These are phyloP conservation scores for Cordyceps cateniannulata DNA, from an alignment of 2,329 filamentous ascomycete genomes.

Conservation along the genomic window DNA sequence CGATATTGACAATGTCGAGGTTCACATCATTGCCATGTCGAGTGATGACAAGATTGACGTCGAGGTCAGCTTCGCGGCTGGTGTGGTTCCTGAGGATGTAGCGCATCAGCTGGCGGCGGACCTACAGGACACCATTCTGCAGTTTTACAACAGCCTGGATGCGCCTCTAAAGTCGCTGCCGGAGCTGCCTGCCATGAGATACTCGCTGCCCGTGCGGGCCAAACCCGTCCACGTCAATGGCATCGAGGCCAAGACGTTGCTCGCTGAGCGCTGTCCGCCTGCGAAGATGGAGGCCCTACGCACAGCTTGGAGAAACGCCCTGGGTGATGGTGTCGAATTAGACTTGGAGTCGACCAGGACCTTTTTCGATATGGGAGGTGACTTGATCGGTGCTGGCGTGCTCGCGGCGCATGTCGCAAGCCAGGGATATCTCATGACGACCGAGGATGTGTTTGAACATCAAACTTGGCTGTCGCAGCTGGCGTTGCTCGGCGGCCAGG, in stretches of 20 bases:
- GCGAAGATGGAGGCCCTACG: neutral
- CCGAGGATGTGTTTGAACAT: conserved; percentile 1
- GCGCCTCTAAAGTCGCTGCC: neutral
- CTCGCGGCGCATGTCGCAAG: neutral
- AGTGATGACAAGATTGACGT: neutral
- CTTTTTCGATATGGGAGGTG: neutral
- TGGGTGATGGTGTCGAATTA: neutral
- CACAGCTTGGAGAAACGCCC: neutral
- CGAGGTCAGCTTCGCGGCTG: conserved; percentile 5
- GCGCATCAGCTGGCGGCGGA: conserved; percentile 2
- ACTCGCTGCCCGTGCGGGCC: neutral
- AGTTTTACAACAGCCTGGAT: neutral
- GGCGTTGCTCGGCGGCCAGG: neutral
- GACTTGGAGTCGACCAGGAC: neutral
- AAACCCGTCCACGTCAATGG: conserved; percentile 1
- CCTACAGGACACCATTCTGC: conserved; percentile 2
- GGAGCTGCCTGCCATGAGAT: neutral
- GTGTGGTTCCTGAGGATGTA: neutral
- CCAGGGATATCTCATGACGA: neutral
- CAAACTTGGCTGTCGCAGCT: conserved; percentile 5
- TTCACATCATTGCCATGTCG: conserved; percentile 3
- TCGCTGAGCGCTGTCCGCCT: neutral
- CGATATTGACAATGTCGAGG: conserved; percentile 1
- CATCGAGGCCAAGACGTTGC: neutral
- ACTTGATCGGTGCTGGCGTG: neutral